Evolutionary conservation across 768 basidiomycete species (phyloP), one percentile per base, ranked within the genome.

Genomic region (Suillus brevipes): DNA sequence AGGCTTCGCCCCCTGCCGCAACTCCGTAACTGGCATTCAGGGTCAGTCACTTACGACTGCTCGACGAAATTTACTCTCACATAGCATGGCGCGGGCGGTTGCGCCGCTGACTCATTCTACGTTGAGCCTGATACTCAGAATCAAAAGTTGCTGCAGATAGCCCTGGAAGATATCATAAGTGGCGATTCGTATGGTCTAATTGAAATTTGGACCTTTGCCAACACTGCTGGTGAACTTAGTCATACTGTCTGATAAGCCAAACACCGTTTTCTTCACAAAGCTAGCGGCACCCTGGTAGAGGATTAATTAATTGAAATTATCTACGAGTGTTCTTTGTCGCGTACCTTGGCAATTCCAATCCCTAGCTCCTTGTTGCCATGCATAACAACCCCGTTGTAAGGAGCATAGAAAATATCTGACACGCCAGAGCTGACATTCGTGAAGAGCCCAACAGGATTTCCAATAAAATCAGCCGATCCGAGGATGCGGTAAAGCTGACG

Each of bases 201-300:
- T 28, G 9, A 13, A 55, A 65, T 18, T 59, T 50, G 23, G 37
- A 92, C 95, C 95, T 84, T 99, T 99, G 50, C 97, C 94, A 66
- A 99, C 88, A 75, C 95, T 97, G 68, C 95, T 94, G 2, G 97
- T 99, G 72, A 99, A 90, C 77, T 98, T 99, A n/a, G 96, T 96
- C 74, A 99, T 82, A 73, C 94, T 97, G 72, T 99, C 97, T 40
- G 92, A 92, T 50, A 99, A 75, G 43, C 97, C 97, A 71, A 99
- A 99, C 8, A 99, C 93, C 0, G 97, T 97, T 81, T 99, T 99
- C 82, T 99, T 99, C 62, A 98, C 92, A 70, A 99, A 96, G 74
- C 95, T 98, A 8, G 96, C 95, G 0, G 97, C 97, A 53, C 97
- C 97, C 91, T 96, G 70, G n/a, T 53, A 47, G 34, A 47, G 14